phyloP scores from a whole-genome alignment of 2,329 filamentous ascomycete species.

The Mycosphaerella arachidis region DNA sequence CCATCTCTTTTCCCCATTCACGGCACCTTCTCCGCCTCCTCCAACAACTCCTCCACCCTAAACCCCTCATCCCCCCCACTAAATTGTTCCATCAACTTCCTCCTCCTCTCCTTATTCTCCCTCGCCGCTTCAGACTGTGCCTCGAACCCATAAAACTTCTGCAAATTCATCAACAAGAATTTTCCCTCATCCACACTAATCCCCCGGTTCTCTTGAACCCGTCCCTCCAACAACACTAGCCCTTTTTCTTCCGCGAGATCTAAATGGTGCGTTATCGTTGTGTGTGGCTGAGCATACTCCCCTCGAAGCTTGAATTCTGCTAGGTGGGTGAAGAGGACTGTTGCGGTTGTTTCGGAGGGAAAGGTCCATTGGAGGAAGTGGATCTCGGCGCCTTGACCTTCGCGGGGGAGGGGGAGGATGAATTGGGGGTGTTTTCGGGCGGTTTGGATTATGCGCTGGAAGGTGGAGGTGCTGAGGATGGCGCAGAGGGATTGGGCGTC shows the following conservation, averaged over 20 bases:
- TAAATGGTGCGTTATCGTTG: conserved; percentile 84
- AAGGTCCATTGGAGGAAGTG: conserved; percentile 97
- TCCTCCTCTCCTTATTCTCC: conserved; percentile 66
- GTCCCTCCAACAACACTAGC: conserved; percentile 80
- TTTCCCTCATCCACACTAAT: conserved; percentile 76
- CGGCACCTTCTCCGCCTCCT: conserved; percentile 77
- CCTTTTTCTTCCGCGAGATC: conserved; percentile 72
- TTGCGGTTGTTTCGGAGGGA: conserved; percentile 58
- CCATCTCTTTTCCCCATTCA: conserved; percentile 14
- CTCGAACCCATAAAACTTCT: conserved; percentile 79
- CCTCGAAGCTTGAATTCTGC: conserved; percentile 89
- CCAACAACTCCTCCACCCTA: conserved; percentile 76
- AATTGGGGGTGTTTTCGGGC: conserved; percentile 80
- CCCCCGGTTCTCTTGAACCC: conserved; percentile 69
- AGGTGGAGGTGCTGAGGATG: conserved; percentile 69
- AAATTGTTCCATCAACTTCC: conserved; percentile 75
- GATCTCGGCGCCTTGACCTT: conserved; percentile 71
- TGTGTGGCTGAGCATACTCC: conserved; percentile 87
- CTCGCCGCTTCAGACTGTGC: conserved; percentile 55
- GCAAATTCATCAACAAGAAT: conserved; percentile 87
- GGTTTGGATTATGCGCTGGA: conserved; percentile 63
- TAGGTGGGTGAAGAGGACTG: conserved; percentile 84
- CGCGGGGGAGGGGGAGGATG: conserved; percentile 76
- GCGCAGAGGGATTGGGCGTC: conserved; percentile 77
- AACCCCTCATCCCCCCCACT: conserved; percentile 72